Evolutionary conservation across 2,329 filamentous ascomycete genomes (phyloP).

Genomic region (Sporothrix variecibatus): DNA sequence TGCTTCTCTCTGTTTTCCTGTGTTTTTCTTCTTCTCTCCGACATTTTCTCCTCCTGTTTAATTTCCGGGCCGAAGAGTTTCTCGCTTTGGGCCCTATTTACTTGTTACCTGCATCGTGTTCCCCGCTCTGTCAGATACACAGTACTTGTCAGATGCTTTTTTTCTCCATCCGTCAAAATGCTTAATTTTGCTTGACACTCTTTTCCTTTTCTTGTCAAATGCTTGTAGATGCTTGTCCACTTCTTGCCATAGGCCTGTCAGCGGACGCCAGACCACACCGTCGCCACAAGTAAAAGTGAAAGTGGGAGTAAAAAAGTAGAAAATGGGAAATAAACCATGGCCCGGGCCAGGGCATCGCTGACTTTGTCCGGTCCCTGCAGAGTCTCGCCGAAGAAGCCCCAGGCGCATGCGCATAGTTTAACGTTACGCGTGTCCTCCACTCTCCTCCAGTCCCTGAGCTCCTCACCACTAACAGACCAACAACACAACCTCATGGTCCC

Average conservation of each 20-base stretch:
- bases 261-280: neutral
- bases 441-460: neutral
- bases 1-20: neutral
- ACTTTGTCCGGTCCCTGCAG: neutral
- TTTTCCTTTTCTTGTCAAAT: neutral
- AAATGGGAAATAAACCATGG: neutral
- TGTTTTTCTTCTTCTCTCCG: neutral
- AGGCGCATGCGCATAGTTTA: neutral
- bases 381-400: slow-evolving; percentile 15
- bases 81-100: neutral
- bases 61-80: neutral
- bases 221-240: neutral
- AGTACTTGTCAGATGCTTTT: neutral
- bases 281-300: neutral
- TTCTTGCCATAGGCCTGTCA: neutral
- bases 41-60: neutral
- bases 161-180: neutral
- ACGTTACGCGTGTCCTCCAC: neutral
- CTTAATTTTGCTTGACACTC: neutral
- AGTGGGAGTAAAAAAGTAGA: neutral
- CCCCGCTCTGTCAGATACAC: neutral
- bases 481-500: neutral
- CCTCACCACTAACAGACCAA: neutral
- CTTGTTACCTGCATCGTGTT: neutral
- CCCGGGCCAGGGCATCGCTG: neutral